phyloP scores from a whole-genome alignment of 1,284 basidiomycete genomes.

The Pseudozyma flocculosa region DNA sequence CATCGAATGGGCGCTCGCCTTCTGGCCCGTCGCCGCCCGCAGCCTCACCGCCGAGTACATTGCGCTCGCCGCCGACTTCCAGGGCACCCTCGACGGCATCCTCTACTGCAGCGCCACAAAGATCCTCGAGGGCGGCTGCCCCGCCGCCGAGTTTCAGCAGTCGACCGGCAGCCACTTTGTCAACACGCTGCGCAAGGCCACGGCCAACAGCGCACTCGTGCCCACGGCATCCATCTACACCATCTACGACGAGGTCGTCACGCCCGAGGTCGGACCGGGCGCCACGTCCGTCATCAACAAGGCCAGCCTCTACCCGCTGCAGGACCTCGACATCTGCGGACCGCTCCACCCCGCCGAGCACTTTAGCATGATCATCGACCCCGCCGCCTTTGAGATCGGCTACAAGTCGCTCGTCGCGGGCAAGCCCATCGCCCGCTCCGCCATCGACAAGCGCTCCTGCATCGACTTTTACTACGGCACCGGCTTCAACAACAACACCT shows the following conservation, averaged over 20 bases:
- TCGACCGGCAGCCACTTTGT: slow-evolving; percentile 42
- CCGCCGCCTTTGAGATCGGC: slow-evolving; percentile 18
- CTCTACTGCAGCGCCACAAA: slow-evolving; percentile 15
- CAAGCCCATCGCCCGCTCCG: slow-evolving; percentile 1
- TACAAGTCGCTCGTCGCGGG: slow-evolving; percentile 9
- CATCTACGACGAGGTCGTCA: slow-evolving; percentile 51
- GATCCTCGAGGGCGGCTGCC: slow-evolving; percentile 21
- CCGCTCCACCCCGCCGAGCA: slow-evolving; percentile 19
- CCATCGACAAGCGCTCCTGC: not conserved
- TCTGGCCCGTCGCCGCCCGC: slow-evolving; percentile 6
- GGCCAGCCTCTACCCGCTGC: slow-evolving; percentile 18
- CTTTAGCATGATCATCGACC: slow-evolving; percentile 21
- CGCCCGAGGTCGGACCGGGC: slow-evolving; percentile 27
- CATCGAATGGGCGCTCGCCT: slow-evolving; percentile 52
- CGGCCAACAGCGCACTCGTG: slow-evolving; percentile 44
- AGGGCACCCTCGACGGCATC: slow-evolving; percentile 39
- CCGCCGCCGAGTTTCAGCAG: slow-evolving; percentile 49
- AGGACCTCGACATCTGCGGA: slow-evolving; percentile 28
- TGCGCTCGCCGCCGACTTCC: slow-evolving; percentile 51
- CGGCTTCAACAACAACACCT: not conserved
- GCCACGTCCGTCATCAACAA: slow-evolving; percentile 15
- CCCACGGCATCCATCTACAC: slow-evolving; percentile 35
- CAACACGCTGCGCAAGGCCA: slow-evolving; percentile 33
- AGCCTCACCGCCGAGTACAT: slow-evolving; percentile 49
- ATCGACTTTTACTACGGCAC: not conserved